These are phyloP conservation scores for Rhypophila decipiens DNA, from an alignment of 495 filamentous ascomycete genomes.

Conservation along the genomic window DNA sequence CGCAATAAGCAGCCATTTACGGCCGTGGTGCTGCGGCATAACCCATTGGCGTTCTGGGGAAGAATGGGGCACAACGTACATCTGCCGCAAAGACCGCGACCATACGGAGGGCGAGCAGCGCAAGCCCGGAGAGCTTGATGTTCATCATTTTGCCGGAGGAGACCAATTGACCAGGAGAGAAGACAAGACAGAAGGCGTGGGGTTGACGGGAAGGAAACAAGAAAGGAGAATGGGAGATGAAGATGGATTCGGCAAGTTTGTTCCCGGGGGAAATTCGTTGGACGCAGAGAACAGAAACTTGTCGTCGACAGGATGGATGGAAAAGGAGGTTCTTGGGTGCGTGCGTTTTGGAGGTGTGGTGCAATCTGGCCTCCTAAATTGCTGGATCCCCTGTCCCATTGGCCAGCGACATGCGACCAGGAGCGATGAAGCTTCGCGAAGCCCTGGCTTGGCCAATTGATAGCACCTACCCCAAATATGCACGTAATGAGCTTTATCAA, in stretches of 20 bases:
- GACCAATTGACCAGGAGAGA: conserved; percentile 9
- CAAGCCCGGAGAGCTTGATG: conserved; percentile 63
- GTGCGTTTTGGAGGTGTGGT: conserved; percentile 11
- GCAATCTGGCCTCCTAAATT: conserved; percentile 17
- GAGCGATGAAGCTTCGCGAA: not conserved
- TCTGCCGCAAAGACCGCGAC: conserved; percentile 53
- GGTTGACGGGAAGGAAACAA: conserved; percentile 15
- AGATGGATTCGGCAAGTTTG: not conserved
- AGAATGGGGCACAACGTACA: conserved; percentile 41
- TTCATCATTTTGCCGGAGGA: conserved; percentile 57
- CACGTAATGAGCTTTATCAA: conserved; percentile 7
- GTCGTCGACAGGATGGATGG: no score
- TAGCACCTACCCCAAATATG: conserved; percentile 12
- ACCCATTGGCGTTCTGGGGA: no score
- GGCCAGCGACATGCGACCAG: not conserved
- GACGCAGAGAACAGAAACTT: no score
- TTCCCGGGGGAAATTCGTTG: not conserved
- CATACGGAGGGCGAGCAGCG: conserved; percentile 63
- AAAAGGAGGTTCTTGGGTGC: no score
- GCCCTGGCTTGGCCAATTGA: not conserved
- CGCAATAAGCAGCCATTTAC: no score
- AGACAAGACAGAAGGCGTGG: conserved; percentile 14
- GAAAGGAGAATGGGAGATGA: conserved; percentile 2
- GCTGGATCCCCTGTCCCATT: not conserved
- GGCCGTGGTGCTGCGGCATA: no score